Evolutionary conservation across 345 rosid genomes (phyloP).

Genomic region (Balakata baccata): DNA sequence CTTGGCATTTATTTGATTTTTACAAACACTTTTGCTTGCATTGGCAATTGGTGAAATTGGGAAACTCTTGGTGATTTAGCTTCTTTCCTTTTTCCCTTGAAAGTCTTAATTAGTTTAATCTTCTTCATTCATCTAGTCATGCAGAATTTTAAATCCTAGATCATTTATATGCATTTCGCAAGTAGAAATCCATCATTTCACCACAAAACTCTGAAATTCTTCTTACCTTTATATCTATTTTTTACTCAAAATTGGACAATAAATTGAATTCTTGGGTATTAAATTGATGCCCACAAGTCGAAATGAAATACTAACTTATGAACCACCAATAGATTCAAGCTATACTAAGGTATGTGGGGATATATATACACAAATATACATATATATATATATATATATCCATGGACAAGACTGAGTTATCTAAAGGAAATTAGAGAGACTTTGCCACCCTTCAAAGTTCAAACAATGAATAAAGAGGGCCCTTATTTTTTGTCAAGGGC

Average conservation of each 20-base stretch:
- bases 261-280: neutral
- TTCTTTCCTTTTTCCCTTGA: neutral
- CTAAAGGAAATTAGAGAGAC: neutral
- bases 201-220: too few species aligned
- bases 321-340: neutral
- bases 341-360: too few species aligned
- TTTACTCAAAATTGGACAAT: too few species aligned
- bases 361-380: too few species aligned
- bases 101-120: neutral
- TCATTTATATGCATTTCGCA: too few species aligned
- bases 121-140: neutral
- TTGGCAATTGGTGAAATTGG: constrained; percentile 1
- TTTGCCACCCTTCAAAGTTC: neutral
- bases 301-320: neutral
- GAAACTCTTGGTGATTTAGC: neutral
- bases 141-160: too few species aligned
- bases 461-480: constrained; percentile 8
- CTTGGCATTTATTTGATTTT: constrained; percentile 16
- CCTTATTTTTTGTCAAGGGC: neutral
- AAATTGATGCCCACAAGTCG: constrained; percentile 12
- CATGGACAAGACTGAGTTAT: neutral
- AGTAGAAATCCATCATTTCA: too few species aligned
- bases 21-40: constrained; percentile 9
- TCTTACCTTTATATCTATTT: too few species aligned
- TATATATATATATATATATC: too few species aligned